phyloP scores from a whole-genome alignment of 345 rosid species.

The Toxicodendron radicans region DNA sequence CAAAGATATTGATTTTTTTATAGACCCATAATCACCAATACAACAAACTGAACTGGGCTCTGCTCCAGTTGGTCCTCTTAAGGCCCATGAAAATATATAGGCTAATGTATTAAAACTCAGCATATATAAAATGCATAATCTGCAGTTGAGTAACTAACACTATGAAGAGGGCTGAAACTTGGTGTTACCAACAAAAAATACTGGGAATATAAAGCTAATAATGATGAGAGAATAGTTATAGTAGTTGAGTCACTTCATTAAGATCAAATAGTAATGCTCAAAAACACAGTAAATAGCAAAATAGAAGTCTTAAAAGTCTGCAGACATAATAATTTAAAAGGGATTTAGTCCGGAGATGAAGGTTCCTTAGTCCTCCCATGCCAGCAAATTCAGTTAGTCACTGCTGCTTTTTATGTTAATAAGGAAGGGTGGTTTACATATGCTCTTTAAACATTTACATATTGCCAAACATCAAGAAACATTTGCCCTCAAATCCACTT shows the following conservation, averaged over 20 bases:
- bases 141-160: too few relatives aligned
- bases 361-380: slow-evolving; percentile 10
- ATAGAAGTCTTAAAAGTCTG: slow-evolving; percentile 8
- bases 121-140: too few relatives aligned
- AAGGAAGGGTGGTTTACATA: not conserved
- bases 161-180: too few relatives aligned
- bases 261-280: slow-evolving; percentile 2
- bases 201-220: not conserved
- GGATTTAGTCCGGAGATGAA: slow-evolving; percentile 14
- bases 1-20: too few relatives aligned
- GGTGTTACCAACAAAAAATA: not conserved
- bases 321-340: slow-evolving; percentile 1
- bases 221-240: not conserved
- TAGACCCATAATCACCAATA: too few relatives aligned
- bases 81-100: not conserved
- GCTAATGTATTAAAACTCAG: not conserved
- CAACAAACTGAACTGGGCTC: not conserved
- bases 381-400: slow-evolving; percentile 8
- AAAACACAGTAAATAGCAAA: not conserved
- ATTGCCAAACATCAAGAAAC: slow-evolving; percentile 28
- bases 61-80: not conserved
- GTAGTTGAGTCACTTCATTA: not conserved
- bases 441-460: slow-evolving; percentile 38
- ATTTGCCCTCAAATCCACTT: slow-evolving; percentile 26
- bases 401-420: slow-evolving; percentile 21